phyloP scores from a whole-genome alignment of 495 filamentous ascomycete species.

The Aspergillus conjunctus region DNA sequence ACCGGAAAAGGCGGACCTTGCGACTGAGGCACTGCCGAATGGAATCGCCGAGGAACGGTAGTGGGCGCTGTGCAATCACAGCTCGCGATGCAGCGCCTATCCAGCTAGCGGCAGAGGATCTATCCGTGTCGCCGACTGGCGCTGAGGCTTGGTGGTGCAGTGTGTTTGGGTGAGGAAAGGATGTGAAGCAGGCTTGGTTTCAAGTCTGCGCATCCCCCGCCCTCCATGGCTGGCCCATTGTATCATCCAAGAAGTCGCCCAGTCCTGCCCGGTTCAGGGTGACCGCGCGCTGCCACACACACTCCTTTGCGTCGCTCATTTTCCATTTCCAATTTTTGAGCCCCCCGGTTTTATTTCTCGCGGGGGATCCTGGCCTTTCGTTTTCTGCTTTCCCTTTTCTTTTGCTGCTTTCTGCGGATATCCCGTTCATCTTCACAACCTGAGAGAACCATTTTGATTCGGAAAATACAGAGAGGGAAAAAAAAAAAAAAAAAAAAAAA shows the following conservation, averaged over 20 bases:
- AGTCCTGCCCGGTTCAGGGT: too few relatives aligned
- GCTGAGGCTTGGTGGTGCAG: neutral
- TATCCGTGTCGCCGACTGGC: constrained; percentile 14
- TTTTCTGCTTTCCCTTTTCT: too few relatives aligned
- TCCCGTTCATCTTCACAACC: too few relatives aligned
- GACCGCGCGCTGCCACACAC: neutral
- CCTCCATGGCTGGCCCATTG: neutral
- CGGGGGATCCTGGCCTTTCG: too few relatives aligned
- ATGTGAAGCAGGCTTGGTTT: neutral
- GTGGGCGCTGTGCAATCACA: neutral
- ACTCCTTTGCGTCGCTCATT: too few relatives aligned
- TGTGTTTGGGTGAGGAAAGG: neutral
- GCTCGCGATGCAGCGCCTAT: neutral
- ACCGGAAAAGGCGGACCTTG: neutral
- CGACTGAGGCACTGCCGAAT: neutral
- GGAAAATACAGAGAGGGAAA: too few relatives aligned
- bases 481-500: too few relatives aligned
- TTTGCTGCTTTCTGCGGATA: too few relatives aligned
- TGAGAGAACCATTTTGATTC: too few relatives aligned
- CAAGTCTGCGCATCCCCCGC: neutral
- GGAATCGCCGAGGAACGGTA: constrained; percentile 1
- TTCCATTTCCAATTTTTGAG: too few relatives aligned
- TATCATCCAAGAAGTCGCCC: too few relatives aligned
- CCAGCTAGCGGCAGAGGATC: constrained; percentile 1
- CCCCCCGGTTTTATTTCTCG: too few relatives aligned